These are phyloP conservation scores for Cytidiella melzeri DNA, from an alignment of 768 basidiomycete genomes.

Conservation along the genomic window DNA sequence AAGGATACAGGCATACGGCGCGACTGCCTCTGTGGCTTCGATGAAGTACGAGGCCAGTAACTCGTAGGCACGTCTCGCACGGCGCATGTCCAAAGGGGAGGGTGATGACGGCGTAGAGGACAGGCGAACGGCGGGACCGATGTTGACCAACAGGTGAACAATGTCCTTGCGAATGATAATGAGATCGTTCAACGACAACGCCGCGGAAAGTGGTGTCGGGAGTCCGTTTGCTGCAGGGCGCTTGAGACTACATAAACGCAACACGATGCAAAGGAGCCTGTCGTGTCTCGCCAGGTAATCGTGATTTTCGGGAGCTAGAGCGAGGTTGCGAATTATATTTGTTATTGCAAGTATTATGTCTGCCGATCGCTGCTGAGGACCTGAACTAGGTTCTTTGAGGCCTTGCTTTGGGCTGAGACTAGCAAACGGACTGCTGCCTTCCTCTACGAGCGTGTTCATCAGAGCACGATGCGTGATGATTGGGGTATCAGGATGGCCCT, in stretches of 20 bases:
- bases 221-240: constrained; percentile 21
- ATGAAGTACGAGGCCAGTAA: constrained; percentile 71
- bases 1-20: constrained; percentile 57
- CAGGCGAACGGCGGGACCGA: constrained; percentile 49
- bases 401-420: constrained; percentile 44
- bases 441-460: constrained; percentile 50
- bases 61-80: constrained; percentile 54
- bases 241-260: constrained; percentile 61
- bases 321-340: constrained; percentile 84
- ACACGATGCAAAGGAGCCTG: constrained; percentile 56
- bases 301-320: constrained; percentile 67
- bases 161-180: constrained; percentile 73
- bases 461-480: constrained; percentile 65
- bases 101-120: constrained; percentile 33
- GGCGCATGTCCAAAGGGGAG: constrained; percentile 34
- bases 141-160: constrained; percentile 59
- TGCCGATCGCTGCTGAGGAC: constrained; percentile 60
- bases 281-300: constrained; percentile 59
- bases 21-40: constrained; percentile 59
- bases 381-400: constrained; percentile 40
- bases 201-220: constrained; percentile 40
- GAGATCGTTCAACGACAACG: constrained; percentile 65
- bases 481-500: constrained; percentile 16
- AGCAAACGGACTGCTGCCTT: constrained; percentile 55
- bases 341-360: constrained; percentile 63